Conservation (phyloP, 2,329 filamentous ascomycete species). For the Fusarium chlamydosporum region DNA sequence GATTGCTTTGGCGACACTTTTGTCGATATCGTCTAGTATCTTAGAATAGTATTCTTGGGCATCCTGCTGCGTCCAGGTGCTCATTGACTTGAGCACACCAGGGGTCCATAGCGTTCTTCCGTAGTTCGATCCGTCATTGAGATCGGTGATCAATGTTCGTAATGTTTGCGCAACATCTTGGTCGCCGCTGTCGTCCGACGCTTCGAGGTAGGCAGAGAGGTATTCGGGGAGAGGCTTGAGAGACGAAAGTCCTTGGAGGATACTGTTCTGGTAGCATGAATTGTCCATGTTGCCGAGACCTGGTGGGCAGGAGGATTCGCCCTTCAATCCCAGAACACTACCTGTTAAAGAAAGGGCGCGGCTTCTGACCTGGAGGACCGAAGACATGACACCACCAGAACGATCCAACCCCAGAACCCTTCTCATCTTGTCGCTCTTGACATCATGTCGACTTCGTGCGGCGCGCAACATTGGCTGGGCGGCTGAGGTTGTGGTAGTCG, state of each 20-base stretch:
- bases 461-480: constrained; percentile 57
- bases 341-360: constrained; percentile 69
- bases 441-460: constrained; percentile 62
- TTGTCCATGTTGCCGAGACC: constrained; percentile 94
- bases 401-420: constrained; percentile 73
- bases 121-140: constrained; percentile 79
- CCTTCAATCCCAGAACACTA: constrained; percentile 58
- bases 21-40: constrained; percentile 86
- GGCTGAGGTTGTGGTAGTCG: constrained; percentile 57
- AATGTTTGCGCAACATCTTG: constrained; percentile 65
- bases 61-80: constrained; percentile 95
- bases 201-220: constrained; percentile 64
- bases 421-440: constrained; percentile 76
- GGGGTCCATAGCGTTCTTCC: constrained; percentile 87
- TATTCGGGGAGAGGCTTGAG: constrained; percentile 78
- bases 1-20: constrained; percentile 73
- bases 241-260: constrained; percentile 86
- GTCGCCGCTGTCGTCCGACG: constrained; percentile 49
- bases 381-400: constrained; percentile 66
- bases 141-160: constrained; percentile 74
- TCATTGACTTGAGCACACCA: constrained; percentile 87
- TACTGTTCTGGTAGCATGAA: constrained; percentile 97
- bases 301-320: constrained; percentile 63
- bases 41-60: constrained; percentile 98
- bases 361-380: constrained; percentile 70